A percentile compares a stretch with the other conserved stretches of the same genome.
Conservation (phyloP, 495 filamentous ascomycete species). For the Aspergillus taichungensis region DNA sequence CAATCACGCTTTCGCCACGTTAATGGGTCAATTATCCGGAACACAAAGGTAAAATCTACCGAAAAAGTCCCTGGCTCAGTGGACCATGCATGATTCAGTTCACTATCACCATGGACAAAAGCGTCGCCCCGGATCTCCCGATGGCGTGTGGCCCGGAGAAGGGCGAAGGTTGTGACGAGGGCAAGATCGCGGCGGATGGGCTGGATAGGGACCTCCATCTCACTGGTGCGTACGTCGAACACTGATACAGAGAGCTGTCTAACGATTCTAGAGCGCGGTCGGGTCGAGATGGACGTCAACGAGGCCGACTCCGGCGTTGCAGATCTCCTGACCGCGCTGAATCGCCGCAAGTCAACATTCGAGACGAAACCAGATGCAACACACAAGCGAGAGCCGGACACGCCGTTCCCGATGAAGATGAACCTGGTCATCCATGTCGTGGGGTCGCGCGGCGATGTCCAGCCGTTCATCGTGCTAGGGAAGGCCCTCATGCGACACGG, state of each 20-base stretch:
- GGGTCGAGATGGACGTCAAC: neutral
- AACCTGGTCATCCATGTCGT: slow-evolving; percentile 80
- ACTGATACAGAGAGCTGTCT: neutral
- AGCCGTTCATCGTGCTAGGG: slow-evolving; percentile 65
- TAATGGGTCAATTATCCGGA: too few relatives aligned
- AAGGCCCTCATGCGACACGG: slow-evolving; percentile 56
- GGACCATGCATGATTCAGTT: too few relatives aligned
- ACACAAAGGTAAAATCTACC: too few relatives aligned
- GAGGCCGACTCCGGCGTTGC: neutral
- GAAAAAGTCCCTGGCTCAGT: too few relatives aligned
- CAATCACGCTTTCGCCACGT: too few relatives aligned
- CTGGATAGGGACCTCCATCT: neutral
- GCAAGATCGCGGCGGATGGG: neutral
- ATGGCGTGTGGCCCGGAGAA: neutral
- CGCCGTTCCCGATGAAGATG: slow-evolving; percentile 46
- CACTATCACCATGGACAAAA: too few relatives aligned
- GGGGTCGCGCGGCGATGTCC: slow-evolving; percentile 71
- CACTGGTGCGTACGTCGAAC: neutral
- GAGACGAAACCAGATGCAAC: slow-evolving; percentile 34
- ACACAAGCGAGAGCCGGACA: slow-evolving; percentile 21
- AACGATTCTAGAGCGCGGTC: neutral
- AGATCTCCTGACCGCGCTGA: neutral
- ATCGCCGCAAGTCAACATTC: neutral
- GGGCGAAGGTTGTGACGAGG: neutral
- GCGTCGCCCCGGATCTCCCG: neutral